These are phyloP conservation scores for Staphylotrichum tortipilum DNA, from an alignment of 495 filamentous ascomycete genomes.

Conservation along the genomic window DNA sequence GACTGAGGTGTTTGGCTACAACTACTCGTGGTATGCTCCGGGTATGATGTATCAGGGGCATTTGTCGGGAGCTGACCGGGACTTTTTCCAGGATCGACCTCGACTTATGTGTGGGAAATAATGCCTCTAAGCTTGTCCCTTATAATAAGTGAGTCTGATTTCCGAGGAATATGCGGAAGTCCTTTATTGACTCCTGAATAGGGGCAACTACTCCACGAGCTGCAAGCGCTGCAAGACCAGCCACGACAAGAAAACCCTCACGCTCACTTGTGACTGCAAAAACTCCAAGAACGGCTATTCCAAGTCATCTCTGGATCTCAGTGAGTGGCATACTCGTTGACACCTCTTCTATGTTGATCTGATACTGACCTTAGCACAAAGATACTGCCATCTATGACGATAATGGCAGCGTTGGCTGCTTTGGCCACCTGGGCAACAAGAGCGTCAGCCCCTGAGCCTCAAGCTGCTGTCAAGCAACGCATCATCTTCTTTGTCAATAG, in stretches of 20 bases:
- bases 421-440: conserved; percentile 12
- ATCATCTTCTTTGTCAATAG: too few species aligned
- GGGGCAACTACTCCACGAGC: conserved; percentile 13
- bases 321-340: conserved; percentile 4
- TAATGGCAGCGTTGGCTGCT: conserved; percentile 12
- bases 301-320: conserved; percentile 11
- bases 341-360: background rate
- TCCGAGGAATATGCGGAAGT: too few species aligned
- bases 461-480: too few species aligned
- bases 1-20: conserved; percentile 11
- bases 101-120: conserved; percentile 17
- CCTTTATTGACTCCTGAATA: background rate
- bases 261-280: conserved; percentile 9
- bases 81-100: conserved; percentile 12
- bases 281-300: background rate
- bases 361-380: background rate
- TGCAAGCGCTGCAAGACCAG: conserved; percentile 10
- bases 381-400: conserved; percentile 13
- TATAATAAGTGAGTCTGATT: conserved; percentile 7
- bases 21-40: conserved; percentile 15
- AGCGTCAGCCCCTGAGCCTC: too few species aligned
- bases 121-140: conserved; percentile 5
- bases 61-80: background rate
- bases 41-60: background rate
- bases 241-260: conserved; percentile 4